Evolutionary conservation across 805 yeast genomes (phyloP).

Genomic region (Wickerhamomyces queroliae): DNA sequence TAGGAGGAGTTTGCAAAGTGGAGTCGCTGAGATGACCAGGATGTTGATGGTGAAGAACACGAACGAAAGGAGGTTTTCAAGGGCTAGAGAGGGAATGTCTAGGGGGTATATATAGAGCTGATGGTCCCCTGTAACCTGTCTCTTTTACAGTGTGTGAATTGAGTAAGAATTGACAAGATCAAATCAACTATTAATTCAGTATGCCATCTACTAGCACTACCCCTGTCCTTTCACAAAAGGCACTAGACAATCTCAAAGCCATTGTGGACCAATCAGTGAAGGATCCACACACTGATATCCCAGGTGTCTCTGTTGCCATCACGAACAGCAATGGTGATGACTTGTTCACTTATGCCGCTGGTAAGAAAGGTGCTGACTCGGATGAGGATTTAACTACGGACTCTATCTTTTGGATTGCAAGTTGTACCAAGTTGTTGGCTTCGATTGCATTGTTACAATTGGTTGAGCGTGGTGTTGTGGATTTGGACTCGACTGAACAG

Average conservation of each 20-base stretch:
- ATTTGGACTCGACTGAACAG: slow-evolving; percentile 25
- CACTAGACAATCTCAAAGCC: neutral
- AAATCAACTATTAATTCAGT: no score
- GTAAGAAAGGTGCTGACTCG: slow-evolving; percentile 13
- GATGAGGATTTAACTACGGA: slow-evolving; percentile 16
- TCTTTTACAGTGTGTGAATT: no score
- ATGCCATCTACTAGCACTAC: neutral
- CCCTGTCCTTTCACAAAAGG: neutral
- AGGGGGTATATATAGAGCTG: no score
- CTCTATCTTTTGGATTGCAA: slow-evolving; percentile 24
- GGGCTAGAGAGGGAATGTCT: no score
- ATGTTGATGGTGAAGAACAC: no score
- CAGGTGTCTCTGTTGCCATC: slow-evolving; percentile 12
- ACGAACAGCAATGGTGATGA: slow-evolving; percentile 15
- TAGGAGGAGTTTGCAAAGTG: no score
- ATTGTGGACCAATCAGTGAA: slow-evolving; percentile 3
- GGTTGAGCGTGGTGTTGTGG: slow-evolving; percentile 27
- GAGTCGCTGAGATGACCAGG: no score
- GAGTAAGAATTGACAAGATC: no score
- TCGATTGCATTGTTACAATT: slow-evolving; percentile 26
- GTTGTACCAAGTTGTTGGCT: slow-evolving; percentile 27
- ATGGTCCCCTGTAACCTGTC: no score
- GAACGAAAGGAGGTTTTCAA: no score
- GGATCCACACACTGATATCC: slow-evolving; percentile 3
- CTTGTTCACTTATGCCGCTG: slow-evolving; percentile 16